These are phyloP conservation scores for Aristolochia fimbriata DNA, from an alignment of 164 flowering plant species.

Conservation along the genomic window DNA sequence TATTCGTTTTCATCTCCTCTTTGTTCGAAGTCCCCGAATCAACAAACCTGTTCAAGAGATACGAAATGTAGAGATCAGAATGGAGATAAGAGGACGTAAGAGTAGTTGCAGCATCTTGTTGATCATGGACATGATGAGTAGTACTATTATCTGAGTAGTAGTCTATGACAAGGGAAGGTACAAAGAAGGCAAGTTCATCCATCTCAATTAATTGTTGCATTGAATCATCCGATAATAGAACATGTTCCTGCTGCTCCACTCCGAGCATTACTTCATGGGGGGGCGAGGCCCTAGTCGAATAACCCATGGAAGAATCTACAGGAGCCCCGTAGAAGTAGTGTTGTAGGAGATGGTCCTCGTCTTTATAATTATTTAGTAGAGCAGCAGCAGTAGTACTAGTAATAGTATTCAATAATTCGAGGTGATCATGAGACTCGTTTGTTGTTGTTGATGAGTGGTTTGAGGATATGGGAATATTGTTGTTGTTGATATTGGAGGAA, in stretches of 20 bases:
- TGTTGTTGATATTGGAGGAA: neutral
- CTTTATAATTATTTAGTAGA: slow-evolving; percentile 12
- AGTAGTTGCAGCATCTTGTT: neutral
- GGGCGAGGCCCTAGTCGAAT: too few relatives aligned
- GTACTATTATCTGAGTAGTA: neutral
- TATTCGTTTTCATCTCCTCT: neutral
- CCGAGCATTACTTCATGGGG: neutral
- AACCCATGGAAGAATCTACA: neutral
- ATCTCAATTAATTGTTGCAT: too few relatives aligned
- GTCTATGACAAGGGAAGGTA: slow-evolving; percentile 7
- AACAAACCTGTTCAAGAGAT: slow-evolving; percentile 28
- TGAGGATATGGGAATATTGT: too few relatives aligned
- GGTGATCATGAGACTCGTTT: too few relatives aligned
- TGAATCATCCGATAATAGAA: slow-evolving; percentile 5
- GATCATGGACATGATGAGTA: too few relatives aligned
- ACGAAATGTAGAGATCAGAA: slow-evolving; percentile 43
- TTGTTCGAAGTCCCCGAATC: slow-evolving; percentile 5
- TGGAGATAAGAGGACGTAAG: slow-evolving; percentile 10
- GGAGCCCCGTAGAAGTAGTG: slow-evolving; percentile 18
- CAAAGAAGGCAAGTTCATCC: slow-evolving; percentile 5
- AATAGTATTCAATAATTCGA: too few relatives aligned
- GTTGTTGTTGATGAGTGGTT: too few relatives aligned
- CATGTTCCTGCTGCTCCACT: neutral
- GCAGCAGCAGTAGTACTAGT: too few relatives aligned
- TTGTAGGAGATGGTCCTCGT: slow-evolving; percentile 27